Conservation (phyloP, 129 eudicot species). For the Centrapalus pauciflorus region DNA sequence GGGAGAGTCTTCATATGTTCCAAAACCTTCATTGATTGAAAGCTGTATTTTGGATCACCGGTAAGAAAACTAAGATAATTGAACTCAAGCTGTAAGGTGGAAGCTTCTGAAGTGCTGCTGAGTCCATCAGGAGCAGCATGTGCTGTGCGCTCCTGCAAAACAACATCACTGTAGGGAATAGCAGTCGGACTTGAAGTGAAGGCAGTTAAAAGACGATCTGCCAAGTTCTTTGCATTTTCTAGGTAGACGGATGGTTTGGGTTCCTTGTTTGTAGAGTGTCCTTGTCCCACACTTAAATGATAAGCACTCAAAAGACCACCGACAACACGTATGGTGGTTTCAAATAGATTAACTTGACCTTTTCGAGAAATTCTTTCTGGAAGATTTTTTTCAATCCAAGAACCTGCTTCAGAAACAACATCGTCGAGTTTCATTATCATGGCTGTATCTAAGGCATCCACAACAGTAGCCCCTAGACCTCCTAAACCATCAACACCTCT, state of each 20-base stretch:
- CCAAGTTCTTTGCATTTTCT: conserved; percentile 78
- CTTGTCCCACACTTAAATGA: conserved; percentile 72
- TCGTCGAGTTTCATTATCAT: conserved; percentile 87
- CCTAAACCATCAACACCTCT: conserved; percentile 90
- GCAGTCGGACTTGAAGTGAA: conserved; percentile 84
- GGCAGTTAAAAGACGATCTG: conserved; percentile 74
- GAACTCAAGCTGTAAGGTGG: conserved; percentile 87
- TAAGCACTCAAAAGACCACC: conserved; percentile 99
- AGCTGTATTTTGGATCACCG: conserved; percentile 74
- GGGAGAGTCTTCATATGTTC: conserved; percentile 83
- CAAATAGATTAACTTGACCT: conserved; percentile 94
- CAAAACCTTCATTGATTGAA: conserved; percentile 85
- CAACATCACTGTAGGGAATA: conserved; percentile 90
- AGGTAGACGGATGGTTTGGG: conserved; percentile 73
- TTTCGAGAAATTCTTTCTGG: conserved; percentile 55
- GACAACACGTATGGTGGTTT: conserved; percentile 86
- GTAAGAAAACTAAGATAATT: conserved; percentile 79
- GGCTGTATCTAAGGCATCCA: conserved; percentile 96
- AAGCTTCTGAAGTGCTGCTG: conserved; percentile 95
- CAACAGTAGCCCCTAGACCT: conserved; percentile 90
- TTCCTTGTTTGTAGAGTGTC: conserved; percentile 37
- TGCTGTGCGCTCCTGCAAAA: conserved; percentile 61
- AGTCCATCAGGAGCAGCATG: conserved; percentile 92
- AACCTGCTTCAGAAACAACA: conserved; percentile 76
- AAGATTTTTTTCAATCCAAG: conserved; percentile 86